Percentiles rank a stretch among this genome's conserved stretches.
These are phyloP conservation scores for Ambrosia trifida DNA, from an alignment of 129 eudicot genomes.

Conservation along the genomic window DNA sequence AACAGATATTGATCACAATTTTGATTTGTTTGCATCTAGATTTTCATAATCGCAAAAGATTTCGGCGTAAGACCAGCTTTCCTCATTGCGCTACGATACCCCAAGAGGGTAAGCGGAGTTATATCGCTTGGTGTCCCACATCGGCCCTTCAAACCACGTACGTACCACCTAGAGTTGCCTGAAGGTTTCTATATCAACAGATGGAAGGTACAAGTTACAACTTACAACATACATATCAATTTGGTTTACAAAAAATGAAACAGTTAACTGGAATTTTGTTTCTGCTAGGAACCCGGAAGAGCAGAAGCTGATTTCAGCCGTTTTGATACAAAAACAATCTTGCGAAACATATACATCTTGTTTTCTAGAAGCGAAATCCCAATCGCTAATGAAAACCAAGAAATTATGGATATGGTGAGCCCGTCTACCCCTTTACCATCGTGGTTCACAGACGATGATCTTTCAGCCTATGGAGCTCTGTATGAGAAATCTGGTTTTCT, in stretches of 20 bases:
- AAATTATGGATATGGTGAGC: slow-evolving; percentile 37
- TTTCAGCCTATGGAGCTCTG: slow-evolving; percentile 28
- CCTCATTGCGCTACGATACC: slow-evolving; percentile 42
- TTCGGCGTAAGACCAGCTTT: slow-evolving; percentile 44
- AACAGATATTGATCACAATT: neutral
- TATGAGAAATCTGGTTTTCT: slow-evolving; percentile 37
- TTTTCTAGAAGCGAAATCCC: slow-evolving; percentile 38
- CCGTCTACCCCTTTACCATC: slow-evolving; percentile 34
- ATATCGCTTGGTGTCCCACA: slow-evolving; percentile 43
- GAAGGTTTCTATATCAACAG: slow-evolving; percentile 55
- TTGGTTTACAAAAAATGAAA: neutral
- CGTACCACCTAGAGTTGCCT: slow-evolving; percentile 37
- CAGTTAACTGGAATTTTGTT: neutral
- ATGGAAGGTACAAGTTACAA: slow-evolving; percentile 43
- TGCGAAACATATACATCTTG: slow-evolving; percentile 37
- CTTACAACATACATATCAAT: neutral
- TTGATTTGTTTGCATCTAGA: slow-evolving; percentile 26
- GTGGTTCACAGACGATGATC: slow-evolving; percentile 31
- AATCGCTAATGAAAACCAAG: slow-evolving; percentile 33
- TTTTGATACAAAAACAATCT: slow-evolving; percentile 31
- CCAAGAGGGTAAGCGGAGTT: slow-evolving; percentile 32
- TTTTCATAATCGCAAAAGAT: slow-evolving; percentile 51
- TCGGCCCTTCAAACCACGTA: slow-evolving; percentile 21
- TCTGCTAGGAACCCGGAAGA: slow-evolving; percentile 38
- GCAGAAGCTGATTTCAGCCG: slow-evolving; percentile 44